Base-by-base conservation (phyloP, 768 basidiomycete genomes). In the Tulasnella sp. region DNA sequence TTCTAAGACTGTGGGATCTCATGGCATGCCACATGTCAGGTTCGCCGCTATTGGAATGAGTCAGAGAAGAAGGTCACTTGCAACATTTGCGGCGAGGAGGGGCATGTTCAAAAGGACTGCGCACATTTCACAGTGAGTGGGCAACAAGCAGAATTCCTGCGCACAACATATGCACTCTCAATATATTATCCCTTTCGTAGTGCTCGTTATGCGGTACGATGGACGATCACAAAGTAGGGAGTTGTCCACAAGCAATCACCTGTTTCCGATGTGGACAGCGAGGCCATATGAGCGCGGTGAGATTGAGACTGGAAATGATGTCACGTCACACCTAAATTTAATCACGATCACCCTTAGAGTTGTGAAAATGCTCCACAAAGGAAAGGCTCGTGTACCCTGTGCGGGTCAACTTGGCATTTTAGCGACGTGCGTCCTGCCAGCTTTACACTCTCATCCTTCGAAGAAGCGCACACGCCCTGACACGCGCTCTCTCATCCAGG, bases 201-300 rank as follows among this genome's bases (percentile, higher is more conserved):
- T 56, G 55, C 55, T 24, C 45, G 4, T 29, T 42, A 48, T 56
- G 55, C 19, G 55, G 55, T 7, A 21, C 45, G 21, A 7, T 44
- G 55, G 55, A 56, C 44, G 55, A 56, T 43, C 55, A 56, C 55
- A 29, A 44, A 26, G 29, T 43, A 5, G 30, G 43, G 11, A 10
- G 29, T 8, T 56, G 55, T 27, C 55, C 55, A 15, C 44, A 42
- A 42, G 29, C 43, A 10, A 43, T 56, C 26, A 56, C 55, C 4
- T 56, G 55, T 42, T 56, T 34, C 34, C 38, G n/a, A 19, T 56
- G 55, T 43, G 55, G 55, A 19, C 38, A 44, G 17, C 38, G 30
- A 42, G 55, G 55, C n/a, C 55, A 56, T 26, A 43, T 56, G 21
- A 56, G 55, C n/a, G 55, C 21, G 1, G 55, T 56, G 24, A 56